These are phyloP conservation scores for Paulownia fortunei DNA, from an alignment of 257 asterid species.

Conservation along the genomic window DNA sequence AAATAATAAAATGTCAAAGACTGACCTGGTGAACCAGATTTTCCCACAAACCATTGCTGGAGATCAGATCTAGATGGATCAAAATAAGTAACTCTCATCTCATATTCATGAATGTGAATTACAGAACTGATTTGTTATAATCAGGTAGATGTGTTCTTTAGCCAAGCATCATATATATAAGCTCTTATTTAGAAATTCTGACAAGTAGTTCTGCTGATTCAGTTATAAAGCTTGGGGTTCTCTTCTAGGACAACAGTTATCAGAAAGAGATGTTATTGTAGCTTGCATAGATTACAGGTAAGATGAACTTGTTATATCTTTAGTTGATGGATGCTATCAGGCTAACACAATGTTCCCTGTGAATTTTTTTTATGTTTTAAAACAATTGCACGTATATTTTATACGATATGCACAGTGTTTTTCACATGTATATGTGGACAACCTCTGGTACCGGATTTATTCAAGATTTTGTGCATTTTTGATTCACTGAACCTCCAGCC, in stretches of 20 bases:
- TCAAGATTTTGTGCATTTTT: background rate
- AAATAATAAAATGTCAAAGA: background rate
- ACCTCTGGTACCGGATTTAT: background rate
- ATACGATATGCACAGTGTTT: background rate
- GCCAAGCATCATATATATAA: background rate
- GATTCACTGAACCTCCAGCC: background rate
- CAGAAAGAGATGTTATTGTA: conserved; percentile 93
- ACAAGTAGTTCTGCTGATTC: conserved; percentile 33
- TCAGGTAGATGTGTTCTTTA: background rate
- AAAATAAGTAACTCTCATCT: background rate
- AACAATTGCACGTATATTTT: background rate
- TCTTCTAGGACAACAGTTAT: conserved; percentile 84
- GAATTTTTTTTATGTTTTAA: background rate
- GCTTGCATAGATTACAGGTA: conserved; percentile 99
- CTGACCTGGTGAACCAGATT: background rate
- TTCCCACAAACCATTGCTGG: background rate
- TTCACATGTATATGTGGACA: background rate
- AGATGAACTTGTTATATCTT: conserved; percentile 18
- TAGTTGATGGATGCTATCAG: conserved; percentile 1
- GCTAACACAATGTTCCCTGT: background rate
- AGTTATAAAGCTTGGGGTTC: conserved; percentile 99
- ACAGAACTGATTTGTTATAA: background rate
- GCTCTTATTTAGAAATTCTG: conserved; percentile 22
- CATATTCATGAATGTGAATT: conserved; percentile 1
- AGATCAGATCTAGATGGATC: conserved; percentile 2